Base-by-base conservation (phyloP, 768 basidiomycete genomes). In the Macrolepiota dolichaula region DNA sequence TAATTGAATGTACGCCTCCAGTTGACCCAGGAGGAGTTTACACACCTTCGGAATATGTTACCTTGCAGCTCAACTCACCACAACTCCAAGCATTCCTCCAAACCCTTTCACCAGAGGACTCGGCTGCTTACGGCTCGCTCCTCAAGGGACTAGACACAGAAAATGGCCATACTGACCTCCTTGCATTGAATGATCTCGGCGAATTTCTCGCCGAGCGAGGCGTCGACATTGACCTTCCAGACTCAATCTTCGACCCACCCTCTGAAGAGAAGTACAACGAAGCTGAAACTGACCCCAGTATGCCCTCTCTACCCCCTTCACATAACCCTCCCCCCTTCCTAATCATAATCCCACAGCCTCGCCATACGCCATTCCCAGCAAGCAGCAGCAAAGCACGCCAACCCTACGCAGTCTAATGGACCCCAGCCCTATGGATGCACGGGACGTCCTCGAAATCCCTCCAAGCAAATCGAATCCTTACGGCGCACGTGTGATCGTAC, bases 401-500 rank as follows among this genome's bases (percentile, higher is more conserved):
- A 22, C 19, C 17, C 32, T 29, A 65, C 89, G 88, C 2, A 73
- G 89, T 70, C 83, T 91, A 62, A 85, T 86, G 85, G 75, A 75
- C 5, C 75, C 81, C 47, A 84, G 66, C 78, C 84, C 17, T 69
- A 87, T 89, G 56, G 89, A 91, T 73, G 78, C 83, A 5, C 80
- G 83, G 40, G 80, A 88, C 55, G 75, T 79, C 54, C 65, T 75
- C 40, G 82, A 81, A 22, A 76, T 88, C 65, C 81, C 83, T 17
- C 82, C 88, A 0, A 76, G 77, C 24, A 69, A 77, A 59, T 74
- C 77, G n/a, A 77, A 71, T 15, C 86, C 81, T 1, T 86, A 78
- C 72, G 77, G 81, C 64, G 87, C 86, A 71, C 81, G 81, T 32
- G 82, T 91, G 71, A 76, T 85, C 63, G 70, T 89, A 54, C 87